phyloP scores from a whole-genome alignment of 2,329 filamentous ascomycete species.

The Byssoonygena ceratinophila region DNA sequence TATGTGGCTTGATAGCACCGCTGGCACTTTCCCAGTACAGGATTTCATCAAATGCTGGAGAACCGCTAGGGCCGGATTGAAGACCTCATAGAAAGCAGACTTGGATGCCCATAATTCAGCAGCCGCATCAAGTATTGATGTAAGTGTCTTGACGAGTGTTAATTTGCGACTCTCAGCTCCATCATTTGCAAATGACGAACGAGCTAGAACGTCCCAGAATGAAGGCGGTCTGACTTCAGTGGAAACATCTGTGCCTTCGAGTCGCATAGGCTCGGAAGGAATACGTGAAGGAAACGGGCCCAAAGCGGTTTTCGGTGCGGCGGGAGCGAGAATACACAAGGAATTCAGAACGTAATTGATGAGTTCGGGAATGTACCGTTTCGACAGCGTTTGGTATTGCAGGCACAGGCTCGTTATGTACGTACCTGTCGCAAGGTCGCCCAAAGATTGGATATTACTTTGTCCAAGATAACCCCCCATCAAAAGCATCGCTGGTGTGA shows the following conservation, averaged over 20 bases:
- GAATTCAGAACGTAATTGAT: conserved; percentile 71
- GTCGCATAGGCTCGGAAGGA: conserved; percentile 29
- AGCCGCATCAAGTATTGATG: conserved; percentile 56
- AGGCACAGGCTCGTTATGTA: conserved; percentile 70
- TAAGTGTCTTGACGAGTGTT: conserved; percentile 51
- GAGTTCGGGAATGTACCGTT: conserved; percentile 80
- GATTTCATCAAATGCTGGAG: conserved; percentile 51
- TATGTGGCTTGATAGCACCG: conserved; percentile 23
- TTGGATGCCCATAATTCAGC: conserved; percentile 64
- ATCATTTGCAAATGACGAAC: conserved; percentile 15
- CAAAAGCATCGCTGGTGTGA: conserved; percentile 78
- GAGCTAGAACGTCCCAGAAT: conserved; percentile 47
- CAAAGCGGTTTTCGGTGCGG: conserved; percentile 37
- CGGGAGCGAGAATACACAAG: conserved; percentile 55
- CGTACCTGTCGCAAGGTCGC: conserved; percentile 61
- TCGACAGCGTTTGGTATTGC: conserved; percentile 73
- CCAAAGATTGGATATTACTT: conserved; percentile 53
- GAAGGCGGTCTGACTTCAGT: conserved; percentile 43
- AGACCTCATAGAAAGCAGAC: conserved; percentile 67
- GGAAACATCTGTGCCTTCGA: conserved; percentile 29
- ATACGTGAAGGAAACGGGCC: conserved; percentile 53
- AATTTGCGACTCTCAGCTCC: conserved; percentile 42
- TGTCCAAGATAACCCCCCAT: conserved; percentile 76
- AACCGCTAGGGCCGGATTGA: conserved; percentile 52
- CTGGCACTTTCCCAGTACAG: conserved; percentile 44